Base-by-base conservation (phyloP, 2,329 filamentous ascomycete species). In the Xylaria sp. region DNA sequence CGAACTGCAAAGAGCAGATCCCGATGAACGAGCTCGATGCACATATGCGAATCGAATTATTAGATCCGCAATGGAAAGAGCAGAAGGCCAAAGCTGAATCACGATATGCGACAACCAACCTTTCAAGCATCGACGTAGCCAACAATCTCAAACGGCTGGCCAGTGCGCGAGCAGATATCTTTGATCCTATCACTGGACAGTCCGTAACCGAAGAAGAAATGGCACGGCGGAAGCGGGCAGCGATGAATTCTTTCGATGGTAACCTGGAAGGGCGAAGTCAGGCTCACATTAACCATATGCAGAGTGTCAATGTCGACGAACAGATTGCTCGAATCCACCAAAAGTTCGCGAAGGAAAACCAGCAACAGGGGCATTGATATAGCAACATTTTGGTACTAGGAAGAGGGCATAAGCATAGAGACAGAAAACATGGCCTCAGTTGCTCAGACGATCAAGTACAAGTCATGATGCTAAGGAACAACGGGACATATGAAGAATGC, bases 141-240 rank as follows among this genome's bases (percentile, higher is more conserved):
- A 94, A 93, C 79, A 97, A 98, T 78, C 87, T 98, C 71, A 98
- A 98, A 84, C 91, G 95, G n/a, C 85, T 98, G 60, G 94, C 94
- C 28, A 94, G 93, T 73, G 93, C 97, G 80, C 89, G 95, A 56
- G 91, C 88, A 72, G 95, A 97, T 76, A 88, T 97, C 20, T 97
- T 97, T 74, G 94, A 97, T 74, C 84, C 87, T 1, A 85, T 88
- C 17, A 90, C 90, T 0, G 92, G 92, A 0, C 85, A 90, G 72
- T 85, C 88, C 0, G 80, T 93, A 40, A 87, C 90, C 4, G 89
- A 93, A 72, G 94, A 97, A 78, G 92, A 93, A 77, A 82, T 89
- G 63, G 89, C 88, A 11, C 86, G 93, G 68, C 86, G 93, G 76
- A 97, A 97, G 84, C 90, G 90, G 76, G 88, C 91, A 17, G 92